Evolutionary conservation across 768 basidiomycete species (phyloP), one percentile per base, ranked within the genome.

Genomic region (Suillus weaverae): DNA sequence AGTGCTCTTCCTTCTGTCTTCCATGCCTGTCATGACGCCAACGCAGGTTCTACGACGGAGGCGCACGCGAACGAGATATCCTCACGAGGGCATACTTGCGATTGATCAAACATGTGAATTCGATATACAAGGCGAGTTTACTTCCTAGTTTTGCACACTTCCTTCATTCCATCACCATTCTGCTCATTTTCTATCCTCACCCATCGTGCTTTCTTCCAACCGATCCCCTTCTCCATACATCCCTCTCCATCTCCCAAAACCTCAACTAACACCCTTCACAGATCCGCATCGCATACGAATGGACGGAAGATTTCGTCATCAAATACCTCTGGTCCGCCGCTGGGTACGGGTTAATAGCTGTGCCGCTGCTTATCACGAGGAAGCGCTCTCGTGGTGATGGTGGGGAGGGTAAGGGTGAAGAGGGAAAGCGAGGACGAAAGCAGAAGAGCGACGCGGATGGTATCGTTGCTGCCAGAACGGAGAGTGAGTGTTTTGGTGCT

Each of bases 301-400:
- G 92, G 95, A 97, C 93, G 0, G 96, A 97, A 73, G 96, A 97
- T 79, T 95, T 94, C 69, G 91, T 97, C 22, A 95, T 97, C 82
- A 97, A 97, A 76, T 98, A 97, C 74, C 79, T 93, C 10, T 97
- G 95, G 96, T 94, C 92, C 11, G 95, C 95, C 1, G 89, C 88
- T 5, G 97, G 97, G 0, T 99, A 98, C 75, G 85, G 84, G 5
- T 83, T 98, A 26, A 98, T 99, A 72, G 92, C 95, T 9, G 89
- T 98, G 1, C 97, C 96, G 0, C 83, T 97, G 22, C 80, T 97
- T 44, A 87, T 92, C 70, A 91, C 89, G 0, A 81, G 88, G 20
- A 71, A 71, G 69, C 63, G 56, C 26, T 39, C 38, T 38, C 14
- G n/a, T 56, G 35, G 3, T 16, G 35, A 4, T 4, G 36, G 30